Percentiles rank a stretch among this genome's conserved stretches.
phyloP scores from a whole-genome alignment of 352 stramenopile species.

The Phytophthora hibernalis region DNA sequence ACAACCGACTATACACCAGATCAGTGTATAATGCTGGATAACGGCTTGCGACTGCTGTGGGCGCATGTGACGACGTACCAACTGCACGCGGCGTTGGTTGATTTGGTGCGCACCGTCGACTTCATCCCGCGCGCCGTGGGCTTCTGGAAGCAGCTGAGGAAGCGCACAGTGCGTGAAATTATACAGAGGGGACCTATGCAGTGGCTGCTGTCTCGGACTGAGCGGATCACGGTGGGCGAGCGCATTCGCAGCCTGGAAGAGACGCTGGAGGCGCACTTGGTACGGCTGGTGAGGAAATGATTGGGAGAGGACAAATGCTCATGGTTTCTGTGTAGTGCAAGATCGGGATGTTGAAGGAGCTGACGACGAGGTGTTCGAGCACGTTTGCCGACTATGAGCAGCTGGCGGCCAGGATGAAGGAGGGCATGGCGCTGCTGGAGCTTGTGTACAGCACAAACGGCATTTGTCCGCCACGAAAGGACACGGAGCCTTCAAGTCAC shows the following conservation, averaged over 20 bases:
- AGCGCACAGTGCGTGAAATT: slow-evolving; percentile 52
- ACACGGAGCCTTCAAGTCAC: slow-evolving; percentile 58
- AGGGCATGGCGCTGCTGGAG: slow-evolving; percentile 58
- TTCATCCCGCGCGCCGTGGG: slow-evolving; percentile 70
- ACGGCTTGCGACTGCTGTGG: slow-evolving; percentile 61
- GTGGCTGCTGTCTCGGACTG: slow-evolving; percentile 63
- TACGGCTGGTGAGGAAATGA: slow-evolving; percentile 27
- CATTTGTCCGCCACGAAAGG: slow-evolving; percentile 61
- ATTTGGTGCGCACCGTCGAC: slow-evolving; percentile 71
- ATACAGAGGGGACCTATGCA: slow-evolving; percentile 66
- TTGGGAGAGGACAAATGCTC: neutral
- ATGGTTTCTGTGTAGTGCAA: slow-evolving; percentile 49
- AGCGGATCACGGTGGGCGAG: slow-evolving; percentile 64
- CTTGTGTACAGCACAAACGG: slow-evolving; percentile 67
- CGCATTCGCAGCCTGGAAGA: slow-evolving; percentile 69
- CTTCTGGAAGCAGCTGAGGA: slow-evolving; percentile 74
- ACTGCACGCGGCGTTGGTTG: slow-evolving; percentile 61
- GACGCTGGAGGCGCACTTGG: slow-evolving; percentile 72
- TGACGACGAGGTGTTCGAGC: slow-evolving; percentile 50
- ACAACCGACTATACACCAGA: slow-evolving; percentile 21
- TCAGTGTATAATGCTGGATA: slow-evolving; percentile 44
- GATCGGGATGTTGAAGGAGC: slow-evolving; percentile 74
- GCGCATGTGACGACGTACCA: slow-evolving; percentile 64
- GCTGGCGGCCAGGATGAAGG: slow-evolving; percentile 44
- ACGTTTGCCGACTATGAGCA: slow-evolving; percentile 44